Evolutionary conservation across 2,329 filamentous ascomycete species (phyloP).

Genomic region (Exutisphaerella laricina): DNA sequence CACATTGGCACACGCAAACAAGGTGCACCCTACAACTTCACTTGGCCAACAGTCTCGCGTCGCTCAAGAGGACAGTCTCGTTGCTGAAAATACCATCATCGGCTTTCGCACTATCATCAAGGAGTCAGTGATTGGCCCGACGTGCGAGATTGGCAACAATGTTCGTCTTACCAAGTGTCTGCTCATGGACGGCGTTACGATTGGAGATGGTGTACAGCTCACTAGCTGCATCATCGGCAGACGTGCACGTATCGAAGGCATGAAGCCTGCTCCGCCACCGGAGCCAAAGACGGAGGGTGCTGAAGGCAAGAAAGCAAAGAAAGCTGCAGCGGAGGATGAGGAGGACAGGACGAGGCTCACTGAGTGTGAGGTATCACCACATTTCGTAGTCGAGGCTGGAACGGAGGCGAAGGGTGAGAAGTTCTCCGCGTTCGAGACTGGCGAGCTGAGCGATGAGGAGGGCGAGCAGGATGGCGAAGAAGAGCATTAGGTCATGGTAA

Average conservation of each 20-base stretch:
- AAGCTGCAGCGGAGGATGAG: conserved; percentile 48
- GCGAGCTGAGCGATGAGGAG: conserved; percentile 33
- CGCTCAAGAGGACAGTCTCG: conserved; percentile 71
- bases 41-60: conserved; percentile 78
- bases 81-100: conserved; percentile 83
- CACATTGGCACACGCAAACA: conserved; percentile 69
- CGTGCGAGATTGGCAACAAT: conserved; percentile 80
- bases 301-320: conserved; percentile 36
- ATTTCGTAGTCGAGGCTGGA: conserved; percentile 75
- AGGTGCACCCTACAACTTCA: conserved; percentile 76
- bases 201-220: conserved; percentile 78
- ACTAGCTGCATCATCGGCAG: conserved; percentile 83
- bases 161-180: conserved; percentile 81
- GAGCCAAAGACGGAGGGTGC: conserved; percentile 37
- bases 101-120: conserved; percentile 90
- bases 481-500: too few species aligned
- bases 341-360: conserved; percentile 55
- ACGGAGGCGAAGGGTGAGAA: conserved; percentile 59
- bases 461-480: conserved; percentile 25
- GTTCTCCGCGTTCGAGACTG: conserved; percentile 50
- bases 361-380: conserved; percentile 87
- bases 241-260: conserved; percentile 72
- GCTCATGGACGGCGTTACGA: conserved; percentile 83
- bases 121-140: conserved; percentile 79
- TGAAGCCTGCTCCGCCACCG: conserved; percentile 15